Percentiles rank a stretch among this genome's conserved stretches.
phyloP scores from a whole-genome alignment of 192 early-diverging fungal species.

The Coemansia sp. region DNA sequence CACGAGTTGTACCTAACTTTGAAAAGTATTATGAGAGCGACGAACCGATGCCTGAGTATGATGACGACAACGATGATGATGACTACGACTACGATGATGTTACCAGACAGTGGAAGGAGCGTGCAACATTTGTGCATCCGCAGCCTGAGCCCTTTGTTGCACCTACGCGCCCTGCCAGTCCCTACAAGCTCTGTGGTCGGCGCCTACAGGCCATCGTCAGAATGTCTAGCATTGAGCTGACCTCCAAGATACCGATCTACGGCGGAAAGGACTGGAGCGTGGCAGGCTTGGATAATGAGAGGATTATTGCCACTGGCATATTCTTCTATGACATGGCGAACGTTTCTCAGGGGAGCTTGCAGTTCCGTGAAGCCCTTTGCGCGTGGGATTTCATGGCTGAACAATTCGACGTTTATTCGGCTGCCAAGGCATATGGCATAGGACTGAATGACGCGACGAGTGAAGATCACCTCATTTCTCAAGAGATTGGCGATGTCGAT shows the following conservation, averaged over 20 bases:
- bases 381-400: slow-evolving; percentile 51
- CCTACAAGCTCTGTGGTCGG: slow-evolving; percentile 34
- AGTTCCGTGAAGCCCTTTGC: background rate
- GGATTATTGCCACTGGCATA: slow-evolving; percentile 65
- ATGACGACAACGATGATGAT: too few relatives aligned
- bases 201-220: slow-evolving; percentile 56
- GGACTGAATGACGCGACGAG: slow-evolving; percentile 5
- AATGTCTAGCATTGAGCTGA: slow-evolving; percentile 62
- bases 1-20: background rate
- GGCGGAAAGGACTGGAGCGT: slow-evolving; percentile 60
- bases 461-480: slow-evolving; percentile 6
- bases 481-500: slow-evolving; percentile 37
- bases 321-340: slow-evolving; percentile 64
- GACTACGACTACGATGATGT: background rate
- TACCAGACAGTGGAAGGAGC: background rate
- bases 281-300: slow-evolving; percentile 65
- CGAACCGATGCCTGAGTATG: background rate
- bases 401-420: slow-evolving; percentile 17
- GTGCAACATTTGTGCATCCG: slow-evolving; percentile 15
- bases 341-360: slow-evolving; percentile 45
- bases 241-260: slow-evolving; percentile 59
- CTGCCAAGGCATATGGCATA: slow-evolving; percentile 35
- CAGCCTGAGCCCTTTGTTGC: slow-evolving; percentile 41
- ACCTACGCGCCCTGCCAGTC: slow-evolving; percentile 18
- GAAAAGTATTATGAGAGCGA: background rate